A percentile compares a stretch with the other conserved stretches of the same genome.
These are phyloP conservation scores for Paecilomyces sp. DNA, from an alignment of 2,329 filamentous ascomycete species.

Conservation along the genomic window DNA sequence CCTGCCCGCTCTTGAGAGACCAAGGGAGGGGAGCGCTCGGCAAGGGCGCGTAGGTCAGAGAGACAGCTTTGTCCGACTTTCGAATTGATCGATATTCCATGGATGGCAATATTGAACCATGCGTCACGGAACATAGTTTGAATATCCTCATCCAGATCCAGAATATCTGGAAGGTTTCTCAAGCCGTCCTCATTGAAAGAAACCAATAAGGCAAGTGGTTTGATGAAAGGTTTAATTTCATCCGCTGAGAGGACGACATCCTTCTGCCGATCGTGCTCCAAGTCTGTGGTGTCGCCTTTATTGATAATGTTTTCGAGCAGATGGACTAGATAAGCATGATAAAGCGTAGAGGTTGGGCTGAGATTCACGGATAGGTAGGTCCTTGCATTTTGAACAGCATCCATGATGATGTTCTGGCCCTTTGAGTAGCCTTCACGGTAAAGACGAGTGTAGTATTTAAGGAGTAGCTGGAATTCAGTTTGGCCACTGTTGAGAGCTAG, in stretches of 20 bases:
- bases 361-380: constrained; percentile 68
- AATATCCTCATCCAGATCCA: constrained; percentile 56
- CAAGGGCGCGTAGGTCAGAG: constrained; percentile 74
- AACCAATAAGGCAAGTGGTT: constrained; percentile 80
- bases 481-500: constrained; percentile 71
- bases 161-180: constrained; percentile 20
- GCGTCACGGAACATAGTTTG: constrained; percentile 75
- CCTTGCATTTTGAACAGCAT: constrained; percentile 74
- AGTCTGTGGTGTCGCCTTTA: constrained; percentile 76
- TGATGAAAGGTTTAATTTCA: constrained; percentile 81
- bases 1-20: constrained; percentile 85
- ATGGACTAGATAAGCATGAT: constrained; percentile 75
- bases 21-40: constrained; percentile 77
- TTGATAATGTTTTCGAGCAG: constrained; percentile 82
- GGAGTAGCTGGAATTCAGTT: constrained; percentile 74
- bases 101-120: constrained; percentile 97
- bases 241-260: constrained; percentile 76
- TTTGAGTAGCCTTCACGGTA: constrained; percentile 66
- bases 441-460: constrained; percentile 75
- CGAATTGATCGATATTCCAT: constrained; percentile 75
- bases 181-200: constrained; percentile 35
- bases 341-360: constrained; percentile 62
- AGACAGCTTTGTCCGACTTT: constrained; percentile 65
- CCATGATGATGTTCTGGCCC: constrained; percentile 58
- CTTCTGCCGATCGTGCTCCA: constrained; percentile 63